Conservation (phyloP, 148 eudicot species). For the Cornus suecica region DNA sequence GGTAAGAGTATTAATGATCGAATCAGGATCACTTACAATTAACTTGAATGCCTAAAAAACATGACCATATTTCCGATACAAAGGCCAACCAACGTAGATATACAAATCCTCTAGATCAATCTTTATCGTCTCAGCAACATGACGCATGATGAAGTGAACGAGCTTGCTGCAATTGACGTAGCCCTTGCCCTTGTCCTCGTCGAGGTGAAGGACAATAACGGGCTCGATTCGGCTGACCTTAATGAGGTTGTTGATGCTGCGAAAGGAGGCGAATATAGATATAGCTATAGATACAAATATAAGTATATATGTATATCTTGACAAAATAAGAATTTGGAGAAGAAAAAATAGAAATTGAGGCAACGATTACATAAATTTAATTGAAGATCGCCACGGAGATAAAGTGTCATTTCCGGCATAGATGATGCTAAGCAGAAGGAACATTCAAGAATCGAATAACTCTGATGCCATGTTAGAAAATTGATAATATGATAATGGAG, state of each 20-base stretch:
- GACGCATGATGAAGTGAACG: conserved; percentile 96
- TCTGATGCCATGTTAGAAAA: too few species aligned
- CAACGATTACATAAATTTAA: too few species aligned
- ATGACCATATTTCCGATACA: conserved; percentile 92
- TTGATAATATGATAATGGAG: too few species aligned
- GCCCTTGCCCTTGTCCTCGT: conserved; percentile 89
- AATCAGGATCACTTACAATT: conserved; percentile 82
- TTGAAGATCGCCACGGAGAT: too few species aligned
- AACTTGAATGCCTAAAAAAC: conserved; percentile 96
- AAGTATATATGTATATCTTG: too few species aligned
- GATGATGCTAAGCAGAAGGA: too few species aligned
- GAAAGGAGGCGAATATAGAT: conserved; percentile 71
- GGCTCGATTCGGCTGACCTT: conserved; percentile 92
- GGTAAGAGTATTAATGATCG: conserved; percentile 75
- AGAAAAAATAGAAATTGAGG: too few species aligned
- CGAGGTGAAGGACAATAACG: conserved; percentile 86
- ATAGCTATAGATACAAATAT: too few species aligned
- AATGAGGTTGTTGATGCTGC: conserved; percentile 83
- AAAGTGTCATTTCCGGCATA: too few species aligned
- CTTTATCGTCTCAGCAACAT: conserved; percentile 76
- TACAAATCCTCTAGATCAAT: conserved; percentile 89
- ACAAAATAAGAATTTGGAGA: too few species aligned
- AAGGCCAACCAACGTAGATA: conserved; percentile 87
- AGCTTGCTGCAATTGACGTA: conserved; percentile 98
- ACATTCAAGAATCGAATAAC: too few species aligned